Evolutionary conservation across 2,329 filamentous ascomycete genomes (phyloP), one percentile per base, ranked within the genome.

Genomic region (Nemania serpens): DNA sequence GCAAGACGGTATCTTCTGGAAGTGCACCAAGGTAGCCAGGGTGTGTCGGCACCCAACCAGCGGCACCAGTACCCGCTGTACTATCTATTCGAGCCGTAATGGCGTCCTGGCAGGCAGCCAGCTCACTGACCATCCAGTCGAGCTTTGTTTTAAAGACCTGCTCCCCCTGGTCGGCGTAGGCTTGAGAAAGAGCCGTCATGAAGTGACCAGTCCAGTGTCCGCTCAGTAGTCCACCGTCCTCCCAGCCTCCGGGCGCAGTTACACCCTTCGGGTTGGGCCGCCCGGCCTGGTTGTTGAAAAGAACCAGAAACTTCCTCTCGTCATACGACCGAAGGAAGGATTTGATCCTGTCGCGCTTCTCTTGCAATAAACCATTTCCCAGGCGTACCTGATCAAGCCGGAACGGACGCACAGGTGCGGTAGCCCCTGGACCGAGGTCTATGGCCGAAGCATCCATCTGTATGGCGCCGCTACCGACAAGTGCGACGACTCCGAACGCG

Each of bases 151-250:
- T 74, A 66, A 67, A 74, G 5, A 67, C 13, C 34, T 70, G 59
- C 50, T 74, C 72, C 12, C 68, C 67, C 62, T 73, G 66, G 47
- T 73, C 71, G 41, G 68, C 73, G 62, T 72, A 74, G 9, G 72
- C 74, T 55, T 75, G 71, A 13, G 70, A 73, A 25, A 72, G 65
- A 11, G 69, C 69, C 3, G 72, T 72, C 72, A 75, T 70, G 58
- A 65, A 75, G 43, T 75, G 73, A 13, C 73, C 72, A 0, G 72
- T 64, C 73, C 72, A 75, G 59, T 75, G 73, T 5, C 73, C 73
- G 39, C 73, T 75, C 42, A 75, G 63, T n/a, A 74, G 62, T 2
- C 72, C 73, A 6, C 73, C 73, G n/a, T 75, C 71, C 43, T 74
- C 73, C 74, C 73, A 75, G 3, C 72, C 72, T 1, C 73, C 73